These are phyloP conservation scores for Madurella fahalii DNA, from an alignment of 2,329 filamentous ascomycete species.

Conservation along the genomic window DNA sequence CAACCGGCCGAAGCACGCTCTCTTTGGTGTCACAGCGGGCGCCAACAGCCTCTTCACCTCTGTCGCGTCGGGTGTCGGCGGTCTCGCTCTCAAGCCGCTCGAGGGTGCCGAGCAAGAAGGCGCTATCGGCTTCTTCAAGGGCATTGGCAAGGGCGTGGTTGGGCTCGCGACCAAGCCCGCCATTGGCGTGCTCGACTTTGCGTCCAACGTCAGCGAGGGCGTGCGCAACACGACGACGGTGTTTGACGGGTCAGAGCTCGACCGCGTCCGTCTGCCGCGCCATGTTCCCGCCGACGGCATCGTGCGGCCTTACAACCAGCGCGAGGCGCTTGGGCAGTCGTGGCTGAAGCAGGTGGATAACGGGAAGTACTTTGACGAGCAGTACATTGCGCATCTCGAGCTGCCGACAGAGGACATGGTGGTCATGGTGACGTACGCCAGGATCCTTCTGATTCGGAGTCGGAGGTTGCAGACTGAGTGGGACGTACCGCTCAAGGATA, in stretches of 20 bases:
- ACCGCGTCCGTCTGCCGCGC: slow-evolving; percentile 87
- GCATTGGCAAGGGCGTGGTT: slow-evolving; percentile 89
- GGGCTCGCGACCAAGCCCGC: slow-evolving; percentile 96
- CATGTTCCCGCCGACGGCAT: slow-evolving; percentile 92
- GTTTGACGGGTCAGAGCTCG: slow-evolving; percentile 90
- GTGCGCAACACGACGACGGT: slow-evolving; percentile 98
- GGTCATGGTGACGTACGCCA: slow-evolving; percentile 80
- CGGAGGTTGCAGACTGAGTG: slow-evolving; percentile 85
- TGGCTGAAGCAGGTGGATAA: slow-evolving; percentile 99
- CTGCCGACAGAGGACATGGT: slow-evolving; percentile 84
- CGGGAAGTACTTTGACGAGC: slow-evolving; percentile 94
- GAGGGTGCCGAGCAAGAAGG: slow-evolving; percentile 96
- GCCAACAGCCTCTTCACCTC: slow-evolving; percentile 93
- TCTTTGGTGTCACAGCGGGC: slow-evolving; percentile 92
- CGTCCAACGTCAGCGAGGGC: slow-evolving; percentile 93
- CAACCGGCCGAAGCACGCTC: slow-evolving; percentile 92
- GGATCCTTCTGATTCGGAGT: slow-evolving; percentile 86
- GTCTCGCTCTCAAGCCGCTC: slow-evolving; percentile 86
- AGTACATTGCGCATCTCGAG: slow-evolving; percentile 95
- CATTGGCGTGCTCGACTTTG: slow-evolving; percentile 93
- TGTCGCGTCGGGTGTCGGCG: slow-evolving; percentile 88
- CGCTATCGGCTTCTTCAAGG: slow-evolving; percentile 91
- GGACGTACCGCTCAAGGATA: slow-evolving; percentile 93
- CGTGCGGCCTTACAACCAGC: slow-evolving; percentile 88
- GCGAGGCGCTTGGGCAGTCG: slow-evolving; percentile 93